Evolutionary conservation across 331 rosid species (phyloP).

Genomic region (Telfairia occidentalis): DNA sequence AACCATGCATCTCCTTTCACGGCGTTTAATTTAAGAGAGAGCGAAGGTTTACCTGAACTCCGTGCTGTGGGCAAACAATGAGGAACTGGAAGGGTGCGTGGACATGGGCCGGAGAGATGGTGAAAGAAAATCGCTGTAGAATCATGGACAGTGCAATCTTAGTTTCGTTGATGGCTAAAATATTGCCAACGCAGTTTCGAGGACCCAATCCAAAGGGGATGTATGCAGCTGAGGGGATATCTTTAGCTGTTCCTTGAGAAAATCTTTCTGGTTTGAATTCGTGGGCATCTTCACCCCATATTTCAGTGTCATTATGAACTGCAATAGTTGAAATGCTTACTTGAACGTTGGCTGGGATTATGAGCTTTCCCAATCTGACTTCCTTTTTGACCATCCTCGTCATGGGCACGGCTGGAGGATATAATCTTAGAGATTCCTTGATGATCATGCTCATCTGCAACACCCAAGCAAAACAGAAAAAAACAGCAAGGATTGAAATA

Average conservation of each 20-base stretch:
- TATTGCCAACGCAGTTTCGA: constrained; percentile 1
- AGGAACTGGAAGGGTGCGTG: neutral
- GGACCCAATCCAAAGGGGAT: constrained; percentile 5
- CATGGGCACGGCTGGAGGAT: constrained; percentile 12
- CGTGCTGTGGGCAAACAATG: neutral
- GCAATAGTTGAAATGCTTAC: neutral
- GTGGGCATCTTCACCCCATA: constrained; percentile 23
- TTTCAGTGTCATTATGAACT: constrained; percentile 16
- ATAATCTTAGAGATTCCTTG: constrained; percentile 23
- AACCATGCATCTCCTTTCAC: neutral
- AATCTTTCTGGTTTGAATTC: constrained; percentile 24
- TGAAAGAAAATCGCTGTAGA: constrained; percentile 4
- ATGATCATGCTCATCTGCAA: constrained; percentile 29
- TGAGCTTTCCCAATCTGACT: neutral
- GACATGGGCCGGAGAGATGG: neutral
- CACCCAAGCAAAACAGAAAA: no score
- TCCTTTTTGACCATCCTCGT: neutral
- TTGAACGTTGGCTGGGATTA: neutral
- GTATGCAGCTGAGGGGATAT: neutral
- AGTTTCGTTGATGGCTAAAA: constrained; percentile 3
- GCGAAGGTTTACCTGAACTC: neutral
- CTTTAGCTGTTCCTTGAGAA: constrained; percentile 10
- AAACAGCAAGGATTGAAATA: no score
- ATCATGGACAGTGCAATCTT: neutral
- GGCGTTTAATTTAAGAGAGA: neutral